A percentile compares a stretch with the other conserved stretches of the same genome.
Evolutionary conservation across 768 basidiomycete species (phyloP).

Genomic region (Panellus pusillus): DNA sequence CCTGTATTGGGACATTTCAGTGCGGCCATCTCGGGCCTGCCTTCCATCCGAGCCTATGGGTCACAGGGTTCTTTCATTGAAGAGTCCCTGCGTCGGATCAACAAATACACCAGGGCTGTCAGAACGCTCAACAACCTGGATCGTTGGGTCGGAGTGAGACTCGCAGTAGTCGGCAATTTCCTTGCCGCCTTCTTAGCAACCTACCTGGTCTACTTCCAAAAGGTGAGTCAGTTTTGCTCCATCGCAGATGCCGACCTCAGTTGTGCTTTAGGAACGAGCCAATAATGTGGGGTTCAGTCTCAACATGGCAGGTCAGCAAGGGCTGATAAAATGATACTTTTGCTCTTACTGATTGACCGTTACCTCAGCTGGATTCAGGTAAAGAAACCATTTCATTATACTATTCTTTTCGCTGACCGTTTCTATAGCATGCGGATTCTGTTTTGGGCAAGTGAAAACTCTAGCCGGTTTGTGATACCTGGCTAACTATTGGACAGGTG

Average conservation of each 20-base stretch:
- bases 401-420: too few species aligned
- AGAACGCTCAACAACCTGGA: conserved; percentile 53
- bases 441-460: conserved; percentile 33
- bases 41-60: conserved; percentile 66
- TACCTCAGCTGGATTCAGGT: conserved; percentile 49
- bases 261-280: conserved; percentile 32
- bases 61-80: conserved; percentile 47
- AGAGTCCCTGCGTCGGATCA: conserved; percentile 51
- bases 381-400: too few species aligned
- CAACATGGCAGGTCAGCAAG: conserved; percentile 42
- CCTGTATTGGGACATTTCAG: conserved; percentile 31
- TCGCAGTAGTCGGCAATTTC: conserved; percentile 12
- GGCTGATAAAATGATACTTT: conserved; percentile 32
- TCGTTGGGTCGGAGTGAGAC: conserved; percentile 3
- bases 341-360: conserved; percentile 21
- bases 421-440: conserved; percentile 56
- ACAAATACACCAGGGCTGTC: conserved; percentile 46
- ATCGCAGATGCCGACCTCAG: conserved; percentile 38
- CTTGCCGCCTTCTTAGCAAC: neutral
- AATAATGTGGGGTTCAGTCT: conserved; percentile 3
- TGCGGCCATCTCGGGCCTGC: conserved; percentile 43
- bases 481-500: neutral
- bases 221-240: neutral
- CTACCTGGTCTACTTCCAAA: conserved; percentile 8
- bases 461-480: neutral